phyloP scores from a whole-genome alignment of 768 basidiomycete species.

The Clavulina sp. region DNA sequence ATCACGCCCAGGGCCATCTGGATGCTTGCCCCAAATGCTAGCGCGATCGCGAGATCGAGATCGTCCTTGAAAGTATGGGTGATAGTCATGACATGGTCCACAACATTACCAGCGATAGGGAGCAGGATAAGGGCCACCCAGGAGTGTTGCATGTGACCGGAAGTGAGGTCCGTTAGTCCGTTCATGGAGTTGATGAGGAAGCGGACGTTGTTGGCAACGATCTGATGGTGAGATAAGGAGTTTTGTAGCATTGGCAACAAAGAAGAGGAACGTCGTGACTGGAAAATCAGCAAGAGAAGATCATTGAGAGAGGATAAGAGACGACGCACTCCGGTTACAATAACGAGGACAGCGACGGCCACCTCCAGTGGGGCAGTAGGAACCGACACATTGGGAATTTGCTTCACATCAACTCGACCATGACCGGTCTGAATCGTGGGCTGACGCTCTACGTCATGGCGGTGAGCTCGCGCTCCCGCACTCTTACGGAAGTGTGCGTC shows the following conservation, averaged over 20 bases:
- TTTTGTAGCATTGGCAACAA: slow-evolving; percentile 38
- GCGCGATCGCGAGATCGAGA: slow-evolving; percentile 67
- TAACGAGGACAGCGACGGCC: slow-evolving; percentile 34
- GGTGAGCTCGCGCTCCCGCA: too few species aligned
- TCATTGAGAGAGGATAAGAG: background rate
- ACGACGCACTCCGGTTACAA: slow-evolving; percentile 5
- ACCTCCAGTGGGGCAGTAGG: slow-evolving; percentile 32
- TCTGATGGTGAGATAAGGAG: slow-evolving; percentile 14
- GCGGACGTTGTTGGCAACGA: slow-evolving; percentile 44
- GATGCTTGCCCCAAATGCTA: slow-evolving; percentile 51
- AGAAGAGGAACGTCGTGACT: slow-evolving; percentile 32
- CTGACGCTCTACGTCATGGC: too few species aligned
- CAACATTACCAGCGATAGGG: slow-evolving; percentile 83
- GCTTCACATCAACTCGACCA: too few species aligned
- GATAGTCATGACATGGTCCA: slow-evolving; percentile 84
- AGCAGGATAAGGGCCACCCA: slow-evolving; percentile 72
- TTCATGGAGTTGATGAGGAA: slow-evolving; percentile 66
- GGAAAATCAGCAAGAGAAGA: slow-evolving; percentile 21
- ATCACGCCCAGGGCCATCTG: slow-evolving; percentile 62
- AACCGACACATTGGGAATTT: too few species aligned
- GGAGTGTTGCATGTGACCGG: slow-evolving; percentile 44
- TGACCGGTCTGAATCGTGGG: too few species aligned
- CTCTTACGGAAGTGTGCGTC: too few species aligned
- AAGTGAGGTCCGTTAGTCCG: slow-evolving; percentile 43
- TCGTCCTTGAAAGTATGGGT: slow-evolving; percentile 48